These are phyloP conservation scores for Penicillium atrosanguineum DNA, from an alignment of 495 filamentous ascomycete species.

Conservation along the genomic window DNA sequence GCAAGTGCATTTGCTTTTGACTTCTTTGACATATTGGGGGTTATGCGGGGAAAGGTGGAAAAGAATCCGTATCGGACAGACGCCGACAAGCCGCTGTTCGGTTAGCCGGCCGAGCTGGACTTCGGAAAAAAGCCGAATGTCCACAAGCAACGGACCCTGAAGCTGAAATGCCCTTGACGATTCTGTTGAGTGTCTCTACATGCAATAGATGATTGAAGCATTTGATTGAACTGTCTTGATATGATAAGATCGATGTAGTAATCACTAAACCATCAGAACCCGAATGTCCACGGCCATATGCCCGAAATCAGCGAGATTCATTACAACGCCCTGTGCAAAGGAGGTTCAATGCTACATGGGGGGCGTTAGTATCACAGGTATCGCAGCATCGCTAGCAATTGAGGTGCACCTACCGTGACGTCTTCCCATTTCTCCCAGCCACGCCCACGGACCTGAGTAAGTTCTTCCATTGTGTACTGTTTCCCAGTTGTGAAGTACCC, in stretches of 20 bases:
- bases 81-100: background rate
- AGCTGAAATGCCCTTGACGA: background rate
- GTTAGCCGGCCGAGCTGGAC: background rate
- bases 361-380: background rate
- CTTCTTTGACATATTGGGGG: background rate
- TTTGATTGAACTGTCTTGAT: background rate
- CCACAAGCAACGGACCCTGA: too few relatives aligned
- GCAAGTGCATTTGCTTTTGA: background rate
- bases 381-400: background rate
- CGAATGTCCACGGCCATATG: background rate
- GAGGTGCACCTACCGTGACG: conserved; percentile 46
- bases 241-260: background rate
- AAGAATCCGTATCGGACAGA: conserved; percentile 11
- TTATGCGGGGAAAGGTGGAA: conserved; percentile 13
- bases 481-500: conserved; percentile 96
- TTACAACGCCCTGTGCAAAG: background rate
- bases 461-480: conserved; percentile 81
- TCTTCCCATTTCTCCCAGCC: conserved; percentile 83
- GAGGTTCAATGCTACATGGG: background rate
- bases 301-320: background rate
- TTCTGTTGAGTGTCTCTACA: background rate
- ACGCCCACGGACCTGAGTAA: conserved; percentile 79
- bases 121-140: background rate
- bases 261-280: background rate
- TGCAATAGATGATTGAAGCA: background rate